Evolutionary conservation across 495 filamentous ascomycete genomes (phyloP).

Genomic region (Daldinia concentrica): DNA sequence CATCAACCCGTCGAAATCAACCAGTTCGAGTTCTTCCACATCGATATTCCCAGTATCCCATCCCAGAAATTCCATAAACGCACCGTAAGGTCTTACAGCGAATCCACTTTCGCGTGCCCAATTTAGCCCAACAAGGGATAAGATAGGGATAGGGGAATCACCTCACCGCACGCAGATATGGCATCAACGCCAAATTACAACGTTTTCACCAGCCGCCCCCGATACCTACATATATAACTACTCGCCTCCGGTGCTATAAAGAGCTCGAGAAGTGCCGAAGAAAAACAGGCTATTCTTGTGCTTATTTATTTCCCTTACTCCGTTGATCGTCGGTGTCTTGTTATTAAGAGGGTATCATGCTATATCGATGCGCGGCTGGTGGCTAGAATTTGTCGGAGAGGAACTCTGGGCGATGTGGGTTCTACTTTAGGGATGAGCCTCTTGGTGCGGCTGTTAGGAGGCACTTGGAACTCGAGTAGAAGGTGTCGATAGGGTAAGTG

Average conservation of each 20-base stretch:
- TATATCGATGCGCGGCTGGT: not conserved
- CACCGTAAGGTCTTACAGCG: not conserved
- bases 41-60: not conserved
- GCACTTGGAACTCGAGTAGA: not conserved
- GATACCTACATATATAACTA: not conserved
- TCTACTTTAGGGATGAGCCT: not conserved
- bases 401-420: not conserved
- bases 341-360: not conserved
- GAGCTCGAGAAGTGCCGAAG: constrained; percentile 9
- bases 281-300: constrained; percentile 16
- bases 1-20: not conserved
- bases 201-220: constrained; percentile 4
- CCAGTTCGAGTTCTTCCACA: not conserved
- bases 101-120: not conserved
- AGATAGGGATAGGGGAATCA: constrained; percentile 13
- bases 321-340: constrained; percentile 1
- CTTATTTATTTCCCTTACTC: not conserved
- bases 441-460: not conserved
- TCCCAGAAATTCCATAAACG: not conserved
- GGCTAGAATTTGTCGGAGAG: not conserved
- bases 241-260: not conserved
- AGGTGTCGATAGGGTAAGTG: not conserved
- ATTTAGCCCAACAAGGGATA: not conserved
- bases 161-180: constrained; percentile 32
- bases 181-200: constrained; percentile 36